Evolutionary conservation across 345 rosid genomes (phyloP), one percentile per base, ranked within the genome.

Genomic region (Syzygium aqueum): DNA sequence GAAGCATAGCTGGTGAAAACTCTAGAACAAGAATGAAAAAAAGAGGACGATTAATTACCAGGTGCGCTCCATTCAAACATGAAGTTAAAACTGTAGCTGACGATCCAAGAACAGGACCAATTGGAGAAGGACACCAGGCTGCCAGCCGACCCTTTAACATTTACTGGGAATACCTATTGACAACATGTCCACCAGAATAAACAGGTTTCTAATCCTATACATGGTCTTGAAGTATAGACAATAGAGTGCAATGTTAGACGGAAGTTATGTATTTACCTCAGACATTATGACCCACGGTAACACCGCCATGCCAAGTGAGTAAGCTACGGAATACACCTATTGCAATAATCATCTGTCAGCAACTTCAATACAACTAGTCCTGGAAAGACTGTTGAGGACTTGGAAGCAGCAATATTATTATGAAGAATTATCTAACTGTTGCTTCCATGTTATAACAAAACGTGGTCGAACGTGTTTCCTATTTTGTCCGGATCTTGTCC

Each of bases 71-170:
- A 96, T 89, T 88, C 90, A 91, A 95, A 87, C 65, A 96, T 94
- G 89, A 97, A 97, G 92, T 96, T 97, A 91, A 94, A 97, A 83
- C 94, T 92, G 89, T 92, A 97, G n/a, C 97, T 94, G 85, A 95
- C 95, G 83, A 92, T 91, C 99, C 98, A 97, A 89, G 95, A 94
- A 85, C 98, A 95, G 8, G 93, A 88, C 98, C 97, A 95, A 50
- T 95, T 94, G 89, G 95, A 96, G 30, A 97, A 83, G 51, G 95
- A 97, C 87, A 94, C 95, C 90, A 94, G 85, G 94, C 99, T 97
- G 77, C 98, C 99, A 1, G 94, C 98, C 16, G 91, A 91, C 52
- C 98, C 98, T 86, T 97, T 96, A 33, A 95, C 89, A 85, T 97
- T 93, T 57, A 95, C 90, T 2, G 98, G 98, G 86, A 97, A 95